Percentiles rank a stretch among this genome's conserved stretches.
These are phyloP conservation scores for Aspergillus hancockii DNA, from an alignment of 495 filamentous ascomycete genomes.

Conservation along the genomic window DNA sequence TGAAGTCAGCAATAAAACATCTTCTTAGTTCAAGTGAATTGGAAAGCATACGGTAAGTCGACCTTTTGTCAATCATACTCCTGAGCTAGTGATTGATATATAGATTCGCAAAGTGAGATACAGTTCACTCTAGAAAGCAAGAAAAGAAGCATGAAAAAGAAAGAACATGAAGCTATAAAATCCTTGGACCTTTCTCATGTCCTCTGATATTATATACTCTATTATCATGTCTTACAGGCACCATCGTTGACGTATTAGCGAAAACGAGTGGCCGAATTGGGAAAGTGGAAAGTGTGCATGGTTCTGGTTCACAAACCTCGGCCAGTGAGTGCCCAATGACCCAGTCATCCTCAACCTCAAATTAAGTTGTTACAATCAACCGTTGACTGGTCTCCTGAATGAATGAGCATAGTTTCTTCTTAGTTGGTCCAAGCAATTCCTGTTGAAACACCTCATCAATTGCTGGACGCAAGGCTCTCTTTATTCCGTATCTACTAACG, in stretches of 20 bases:
- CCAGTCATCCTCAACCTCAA: background rate
- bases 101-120: background rate
- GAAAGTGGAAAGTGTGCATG: slow-evolving; percentile 1
- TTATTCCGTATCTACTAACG: background rate
- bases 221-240: background rate
- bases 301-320: background rate
- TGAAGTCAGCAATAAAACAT: slow-evolving; percentile 13
- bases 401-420: background rate
- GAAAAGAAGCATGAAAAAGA: background rate
- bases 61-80: slow-evolving; percentile 18
- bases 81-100: background rate
- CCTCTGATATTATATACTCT: background rate
- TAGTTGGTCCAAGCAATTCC: background rate
- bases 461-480: background rate
- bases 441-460: background rate
- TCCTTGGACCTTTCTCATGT: too few species aligned
- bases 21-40: background rate
- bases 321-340: background rate
- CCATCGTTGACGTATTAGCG: slow-evolving; percentile 14
- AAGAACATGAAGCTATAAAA: background rate
- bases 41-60: slow-evolving; percentile 20
- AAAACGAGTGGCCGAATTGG: slow-evolving; percentile 28
- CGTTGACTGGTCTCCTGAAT: too few species aligned
- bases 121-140: background rate
- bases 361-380: background rate